Base-by-base conservation (phyloP, 1,139 yeast genomes). In the Entelexis paramagnoliae region DNA sequence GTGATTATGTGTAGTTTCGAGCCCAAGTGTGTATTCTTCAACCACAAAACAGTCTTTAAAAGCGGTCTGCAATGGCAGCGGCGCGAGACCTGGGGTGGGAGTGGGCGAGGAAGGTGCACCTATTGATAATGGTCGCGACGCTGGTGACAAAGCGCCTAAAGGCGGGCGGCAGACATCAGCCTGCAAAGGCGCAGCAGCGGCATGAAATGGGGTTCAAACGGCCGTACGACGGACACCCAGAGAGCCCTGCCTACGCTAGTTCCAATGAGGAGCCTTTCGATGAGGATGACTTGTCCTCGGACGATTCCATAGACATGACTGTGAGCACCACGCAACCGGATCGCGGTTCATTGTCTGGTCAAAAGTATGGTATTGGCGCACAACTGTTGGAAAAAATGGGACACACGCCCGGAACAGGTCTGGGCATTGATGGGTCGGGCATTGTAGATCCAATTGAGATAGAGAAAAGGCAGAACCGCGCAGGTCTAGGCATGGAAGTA, bases 371-470 rank as follows among this genome's bases (percentile, higher is more conserved):
- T 10, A 78, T 87, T 44, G 98, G 97, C 34, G 96, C 96, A 2
- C 70, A 76, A 50, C 70, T 91, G 49, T 66, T 91, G 72, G 73
- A 79, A 62, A 76, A 80, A 59, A 89, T 91, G 97, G 98, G 98
- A 0, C 89, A 87, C 64, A 73, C 74, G 16, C 77, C 77, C 42
- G 98, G 98, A 0, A 72, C 76, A 58, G 97, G 97, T 0, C 73
- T 91, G 22, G 98, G 98, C 0, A 68, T 70, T 4, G 68, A 73
- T 22, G 79, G 81, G 1, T 74, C 74, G 49, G 98, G 98, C 39
- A 86, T 87, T 1, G 75, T 77, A 0, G 77, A 76, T 19, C 97
- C 97, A 0, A 80, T 91, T 20, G 54, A 50, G 41, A 28, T 43
- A 20, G 43, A 22, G 10, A 24, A 32, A 19, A 33, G 53, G 2